Evolutionary conservation across 2,329 filamentous ascomycete genomes (phyloP).

Genomic region (Aspergillus latus): DNA sequence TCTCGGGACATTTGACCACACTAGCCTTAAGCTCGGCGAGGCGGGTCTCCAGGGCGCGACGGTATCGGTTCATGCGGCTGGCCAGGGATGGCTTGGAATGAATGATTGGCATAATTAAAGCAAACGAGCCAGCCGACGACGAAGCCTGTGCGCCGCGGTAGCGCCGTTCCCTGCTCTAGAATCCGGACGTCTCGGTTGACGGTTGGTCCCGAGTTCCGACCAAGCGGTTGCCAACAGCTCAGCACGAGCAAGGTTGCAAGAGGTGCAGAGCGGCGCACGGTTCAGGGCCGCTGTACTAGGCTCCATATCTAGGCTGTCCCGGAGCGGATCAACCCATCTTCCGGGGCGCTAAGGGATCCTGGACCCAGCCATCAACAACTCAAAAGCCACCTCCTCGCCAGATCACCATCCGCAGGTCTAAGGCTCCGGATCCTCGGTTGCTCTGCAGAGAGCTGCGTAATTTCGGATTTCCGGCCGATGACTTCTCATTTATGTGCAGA

Average conservation of each 20-base stretch:
- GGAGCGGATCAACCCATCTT: conserved; percentile 1
- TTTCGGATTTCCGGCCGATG: neutral
- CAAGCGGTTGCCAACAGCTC: neutral
- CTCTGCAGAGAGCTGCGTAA: neutral
- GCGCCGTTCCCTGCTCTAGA: neutral
- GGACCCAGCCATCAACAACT: neutral
- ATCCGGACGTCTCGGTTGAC: neutral
- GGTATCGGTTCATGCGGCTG: conserved; percentile 4
- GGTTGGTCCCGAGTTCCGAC: neutral
- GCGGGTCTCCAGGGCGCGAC: conserved; percentile 3
- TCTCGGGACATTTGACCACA: conserved; percentile 10
- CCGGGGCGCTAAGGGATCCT: neutral
- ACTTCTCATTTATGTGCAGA: neutral
- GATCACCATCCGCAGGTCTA: neutral
- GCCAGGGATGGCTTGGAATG: conserved; percentile 7
- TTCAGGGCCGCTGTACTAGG: neutral
- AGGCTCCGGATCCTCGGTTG: neutral
- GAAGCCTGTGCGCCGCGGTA: neutral
- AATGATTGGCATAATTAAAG: neutral
- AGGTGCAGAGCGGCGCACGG: neutral
- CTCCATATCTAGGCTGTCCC: neutral
- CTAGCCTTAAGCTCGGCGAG: conserved; percentile 6
- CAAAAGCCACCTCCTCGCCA: neutral
- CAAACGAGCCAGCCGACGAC: neutral
- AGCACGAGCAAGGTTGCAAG: neutral